These are phyloP conservation scores for Phytophthora chlamydospora DNA, from an alignment of 352 stramenopile genomes.

Conservation along the genomic window DNA sequence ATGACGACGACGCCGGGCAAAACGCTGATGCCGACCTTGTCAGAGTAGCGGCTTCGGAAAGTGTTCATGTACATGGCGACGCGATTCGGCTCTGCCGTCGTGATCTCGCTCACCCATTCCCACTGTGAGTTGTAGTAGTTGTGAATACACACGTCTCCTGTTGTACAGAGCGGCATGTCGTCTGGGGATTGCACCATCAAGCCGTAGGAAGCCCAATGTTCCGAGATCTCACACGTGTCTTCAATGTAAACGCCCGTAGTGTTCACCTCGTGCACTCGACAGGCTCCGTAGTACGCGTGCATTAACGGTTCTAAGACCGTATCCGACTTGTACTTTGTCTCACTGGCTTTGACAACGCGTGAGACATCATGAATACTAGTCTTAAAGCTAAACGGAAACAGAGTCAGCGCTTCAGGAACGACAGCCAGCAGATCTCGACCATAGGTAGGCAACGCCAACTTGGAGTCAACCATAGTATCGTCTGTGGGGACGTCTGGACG, in stretches of 20 bases:
- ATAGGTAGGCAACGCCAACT: conserved; percentile 18
- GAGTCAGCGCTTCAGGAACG: conserved; percentile 24
- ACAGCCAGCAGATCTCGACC: conserved; percentile 29
- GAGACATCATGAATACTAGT: conserved; percentile 22
- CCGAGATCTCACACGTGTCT: neutral
- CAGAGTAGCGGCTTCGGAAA: conserved; percentile 24
- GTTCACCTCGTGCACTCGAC: conserved; percentile 18
- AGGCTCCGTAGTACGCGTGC: conserved; percentile 11
- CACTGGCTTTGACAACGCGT: conserved; percentile 7
- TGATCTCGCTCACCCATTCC: conserved; percentile 27
- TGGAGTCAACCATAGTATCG: conserved; percentile 12
- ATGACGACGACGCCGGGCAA: conserved; percentile 31
- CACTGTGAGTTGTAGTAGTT: conserved; percentile 42
- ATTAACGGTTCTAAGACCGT: conserved; percentile 10
- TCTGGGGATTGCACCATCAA: conserved; percentile 39
- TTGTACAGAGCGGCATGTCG: conserved; percentile 33
- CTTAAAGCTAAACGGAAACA: conserved; percentile 37
- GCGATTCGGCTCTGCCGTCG: conserved; percentile 10
- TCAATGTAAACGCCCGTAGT: conserved; percentile 15
- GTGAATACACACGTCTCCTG: conserved; percentile 30
- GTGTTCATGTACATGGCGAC: conserved; percentile 29
- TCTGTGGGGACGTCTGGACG: conserved; percentile 20
- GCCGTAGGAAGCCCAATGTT: conserved; percentile 33
- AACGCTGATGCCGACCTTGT: conserved; percentile 24
- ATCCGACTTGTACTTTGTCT: conserved; percentile 12